Percentiles rank a stretch among this genome's conserved stretches.
Evolutionary conservation across 108 stramenopile species (phyloP).

Genomic region (Fistulifera pelliculosa): DNA sequence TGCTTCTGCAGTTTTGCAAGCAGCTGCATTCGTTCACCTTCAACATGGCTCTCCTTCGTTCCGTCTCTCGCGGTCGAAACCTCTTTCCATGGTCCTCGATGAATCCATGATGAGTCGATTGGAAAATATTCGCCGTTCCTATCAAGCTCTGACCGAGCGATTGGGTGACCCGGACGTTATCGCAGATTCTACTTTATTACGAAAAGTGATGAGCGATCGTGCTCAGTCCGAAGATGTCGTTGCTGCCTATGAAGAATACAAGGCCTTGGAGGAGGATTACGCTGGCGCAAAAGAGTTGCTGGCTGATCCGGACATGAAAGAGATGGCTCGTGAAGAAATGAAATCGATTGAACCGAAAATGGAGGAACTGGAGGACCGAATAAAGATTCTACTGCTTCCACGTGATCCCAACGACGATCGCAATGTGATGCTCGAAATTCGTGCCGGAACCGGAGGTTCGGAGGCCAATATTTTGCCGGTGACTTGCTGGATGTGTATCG

Average conservation of each 20-base stretch:
- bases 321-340: conserved; percentile 79
- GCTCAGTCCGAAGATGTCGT: conserved; percentile 72
- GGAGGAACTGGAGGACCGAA: conserved; percentile 49
- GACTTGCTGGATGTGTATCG: conserved; percentile 89
- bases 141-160: conserved; percentile 68
- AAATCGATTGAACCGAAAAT: conserved; percentile 62
- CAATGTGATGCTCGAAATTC: conserved; percentile 92
- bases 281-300: conserved; percentile 69
- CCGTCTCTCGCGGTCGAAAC: not conserved
- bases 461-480: conserved; percentile 94
- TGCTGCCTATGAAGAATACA: conserved; percentile 62
- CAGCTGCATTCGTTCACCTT: too few relatives aligned
- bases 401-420: conserved; percentile 86
- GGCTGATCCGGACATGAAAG: conserved; percentile 75
- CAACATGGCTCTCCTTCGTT: too few relatives aligned
- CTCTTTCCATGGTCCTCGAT: conserved; percentile 36
- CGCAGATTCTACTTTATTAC: conserved; percentile 55
- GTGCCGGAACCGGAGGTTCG: conserved; percentile 94
- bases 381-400: conserved; percentile 69
- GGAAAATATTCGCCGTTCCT: conserved; percentile 64
- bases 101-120: conserved; percentile 53
- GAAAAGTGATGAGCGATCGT: conserved; percentile 72
- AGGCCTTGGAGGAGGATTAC: conserved; percentile 46
- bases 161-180: conserved; percentile 83
- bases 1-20: too few relatives aligned